These are phyloP conservation scores for Yarrowia sp. DNA, from an alignment of 805 yeast genomes.

Conservation along the genomic window DNA sequence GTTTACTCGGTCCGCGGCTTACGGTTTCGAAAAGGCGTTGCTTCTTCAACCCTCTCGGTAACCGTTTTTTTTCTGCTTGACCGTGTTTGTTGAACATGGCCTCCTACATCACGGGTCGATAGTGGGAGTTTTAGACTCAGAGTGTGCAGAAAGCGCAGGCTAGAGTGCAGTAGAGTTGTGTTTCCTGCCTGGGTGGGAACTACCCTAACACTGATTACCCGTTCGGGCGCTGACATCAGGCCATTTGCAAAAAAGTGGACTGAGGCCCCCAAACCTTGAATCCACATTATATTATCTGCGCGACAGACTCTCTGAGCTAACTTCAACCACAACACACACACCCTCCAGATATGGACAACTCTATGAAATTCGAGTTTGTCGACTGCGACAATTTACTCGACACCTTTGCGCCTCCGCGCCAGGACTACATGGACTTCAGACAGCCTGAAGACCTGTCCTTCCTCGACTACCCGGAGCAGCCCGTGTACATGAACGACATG, in stretches of 20 bases:
- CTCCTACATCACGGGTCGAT: slow-evolving; percentile 9
- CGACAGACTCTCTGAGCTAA: not conserved
- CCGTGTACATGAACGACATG: slow-evolving; percentile 8
- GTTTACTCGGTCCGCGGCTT: too few species aligned
- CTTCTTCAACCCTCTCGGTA: not conserved
- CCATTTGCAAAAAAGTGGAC: slow-evolving; percentile 24
- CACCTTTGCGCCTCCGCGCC: slow-evolving; percentile 19
- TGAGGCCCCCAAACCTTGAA: slow-evolving; percentile 16
- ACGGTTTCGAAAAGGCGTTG: too few species aligned
- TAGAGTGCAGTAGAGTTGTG: not conserved
- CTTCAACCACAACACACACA: not conserved
- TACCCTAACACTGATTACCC: not conserved
- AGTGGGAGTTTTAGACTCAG: not conserved
- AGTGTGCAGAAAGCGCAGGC: not conserved
- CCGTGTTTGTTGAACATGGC: too few species aligned
- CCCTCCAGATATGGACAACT: slow-evolving; percentile 23
- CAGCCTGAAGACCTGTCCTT: slow-evolving; percentile 17
- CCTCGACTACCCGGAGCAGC: slow-evolving; percentile 14
- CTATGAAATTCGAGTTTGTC: slow-evolving; percentile 26
- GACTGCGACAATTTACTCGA: slow-evolving; percentile 26
- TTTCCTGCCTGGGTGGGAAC: not conserved
- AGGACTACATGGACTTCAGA: slow-evolving; percentile 17
- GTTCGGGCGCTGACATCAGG: slow-evolving; percentile 8
- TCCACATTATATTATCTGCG: slow-evolving; percentile 11
- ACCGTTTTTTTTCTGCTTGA: not conserved